Base-by-base conservation (phyloP, 202 grass and related monocot species). In the Brachypodium distachyon region DNA sequence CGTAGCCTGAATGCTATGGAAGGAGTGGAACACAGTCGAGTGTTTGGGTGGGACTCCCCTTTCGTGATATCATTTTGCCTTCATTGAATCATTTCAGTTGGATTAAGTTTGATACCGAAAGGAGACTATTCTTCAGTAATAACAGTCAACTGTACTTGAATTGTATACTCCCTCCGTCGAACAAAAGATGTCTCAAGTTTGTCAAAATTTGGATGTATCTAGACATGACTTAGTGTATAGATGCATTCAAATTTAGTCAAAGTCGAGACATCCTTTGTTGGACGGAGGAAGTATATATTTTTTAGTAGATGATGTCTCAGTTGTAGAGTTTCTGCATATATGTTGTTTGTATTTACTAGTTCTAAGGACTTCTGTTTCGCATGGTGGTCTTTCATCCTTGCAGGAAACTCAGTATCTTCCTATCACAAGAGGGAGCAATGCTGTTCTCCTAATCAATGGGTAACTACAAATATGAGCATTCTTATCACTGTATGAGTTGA, bases 371-470 rank as follows among this genome's bases (percentile, higher is more conserved):
- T 57, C 48, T 43, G 5, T 42, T 80, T 81, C 22, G 61, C 82
- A 36, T 57, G 74, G 63, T 74, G 60, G 70, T 77, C 32, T 80
- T 77, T 78, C 64, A 73, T 89, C 29, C 22, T 78, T 87, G 64
- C 90, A 99, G 96, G 96, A 99, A 96, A 99, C 92, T 57, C 83
- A 86, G 71, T 99, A 99, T 81, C 85, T 99, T 88, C 92, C 92
- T 81, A 89, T 99, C 77, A 96, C 89, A 84, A 93, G 96, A 81
- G 96, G 96, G 74, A 91, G 89, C 70, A 96, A 81, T 74, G 90
- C 89, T 85, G 89, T 96, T 88, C 89, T 99, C 70, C 83, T 99
- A 85, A 88, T 99, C 81, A 99, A 99, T 38, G 96, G 96, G 96
- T 99, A 99, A 88, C 37, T 73, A 79, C 34, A 67, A 18, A 66